Percentiles rank a stretch among this genome's conserved stretches.
phyloP scores from a whole-genome alignment of 441 rosid genomes.

The Corymbia citriodora region DNA sequence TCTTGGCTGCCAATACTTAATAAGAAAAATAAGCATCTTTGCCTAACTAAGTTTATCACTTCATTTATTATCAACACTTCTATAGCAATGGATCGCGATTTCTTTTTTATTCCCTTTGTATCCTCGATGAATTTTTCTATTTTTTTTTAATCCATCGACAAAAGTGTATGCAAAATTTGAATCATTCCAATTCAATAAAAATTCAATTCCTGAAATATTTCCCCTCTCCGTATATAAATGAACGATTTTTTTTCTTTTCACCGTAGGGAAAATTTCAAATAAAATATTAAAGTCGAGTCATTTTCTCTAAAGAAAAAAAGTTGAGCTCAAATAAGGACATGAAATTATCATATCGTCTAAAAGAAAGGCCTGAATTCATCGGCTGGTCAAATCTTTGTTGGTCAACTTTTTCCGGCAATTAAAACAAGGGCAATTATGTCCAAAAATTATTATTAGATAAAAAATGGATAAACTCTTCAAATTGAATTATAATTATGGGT shows the following conservation, averaged over 20 bases:
- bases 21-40: not conserved
- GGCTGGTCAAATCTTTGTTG: not conserved
- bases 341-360: not conserved
- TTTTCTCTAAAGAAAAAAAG: too few relatives aligned
- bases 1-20: not conserved
- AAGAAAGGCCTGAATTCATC: not conserved
- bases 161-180: not conserved
- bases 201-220: not conserved
- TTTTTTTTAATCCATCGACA: not conserved
- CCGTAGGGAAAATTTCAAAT: too few relatives aligned
- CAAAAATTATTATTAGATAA: too few relatives aligned
- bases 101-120: not conserved
- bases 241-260: not conserved
- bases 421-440: not conserved
- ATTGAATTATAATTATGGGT: not conserved
- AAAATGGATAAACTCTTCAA: not conserved
- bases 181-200: not conserved
- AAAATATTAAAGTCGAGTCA: too few relatives aligned
- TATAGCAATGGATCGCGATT: not conserved
- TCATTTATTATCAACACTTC: not conserved
- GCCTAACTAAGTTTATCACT: not conserved
- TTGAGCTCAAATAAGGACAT: too few relatives aligned
- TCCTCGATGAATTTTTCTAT: not conserved
- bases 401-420: too few relatives aligned
- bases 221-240: not conserved